These are phyloP conservation scores for Colletotrichum sojae DNA, from an alignment of 2,329 filamentous ascomycete species.

Conservation along the genomic window DNA sequence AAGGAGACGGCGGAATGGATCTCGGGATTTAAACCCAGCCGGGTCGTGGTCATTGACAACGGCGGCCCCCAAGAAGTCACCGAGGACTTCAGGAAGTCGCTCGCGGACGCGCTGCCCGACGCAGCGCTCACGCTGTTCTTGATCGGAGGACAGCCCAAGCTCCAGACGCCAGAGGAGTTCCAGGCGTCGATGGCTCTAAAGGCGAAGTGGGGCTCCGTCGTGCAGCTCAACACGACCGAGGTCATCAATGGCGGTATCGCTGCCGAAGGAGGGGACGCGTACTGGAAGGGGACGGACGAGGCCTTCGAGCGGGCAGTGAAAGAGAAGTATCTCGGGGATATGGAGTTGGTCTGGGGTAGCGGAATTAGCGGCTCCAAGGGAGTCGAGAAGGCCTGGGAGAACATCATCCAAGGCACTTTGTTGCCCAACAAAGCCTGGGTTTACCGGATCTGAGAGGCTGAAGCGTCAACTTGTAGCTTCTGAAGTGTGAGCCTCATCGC, in stretches of 20 bases:
- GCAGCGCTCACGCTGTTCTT: slow-evolving; percentile 8
- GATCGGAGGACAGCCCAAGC: slow-evolving; percentile 22
- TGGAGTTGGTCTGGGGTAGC: slow-evolving; percentile 30
- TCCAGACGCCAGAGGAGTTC: neutral
- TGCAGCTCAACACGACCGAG: slow-evolving; percentile 37
- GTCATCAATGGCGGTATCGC: slow-evolving; percentile 32
- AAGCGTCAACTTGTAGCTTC: neutral
- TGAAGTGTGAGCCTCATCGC: neutral
- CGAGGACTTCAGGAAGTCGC: slow-evolving; percentile 19
- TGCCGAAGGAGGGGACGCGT: slow-evolving; percentile 19
- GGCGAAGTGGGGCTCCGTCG: slow-evolving; percentile 7
- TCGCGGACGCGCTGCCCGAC: slow-evolving; percentile 1
- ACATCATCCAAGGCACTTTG: slow-evolving; percentile 24
- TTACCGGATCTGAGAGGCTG: slow-evolving; percentile 3
- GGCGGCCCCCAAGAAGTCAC: slow-evolving; percentile 34
- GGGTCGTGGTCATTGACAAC: slow-evolving; percentile 44
- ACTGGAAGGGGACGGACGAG: neutral
- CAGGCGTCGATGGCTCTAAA: neutral
- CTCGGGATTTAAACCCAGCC: slow-evolving; percentile 19
- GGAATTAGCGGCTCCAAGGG: slow-evolving; percentile 25
- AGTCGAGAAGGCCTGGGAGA: slow-evolving; percentile 29
- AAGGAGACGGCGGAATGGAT: slow-evolving; percentile 39
- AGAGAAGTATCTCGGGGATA: slow-evolving; percentile 7
- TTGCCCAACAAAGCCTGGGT: slow-evolving; percentile 22
- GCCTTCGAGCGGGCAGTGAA: slow-evolving; percentile 31